These are phyloP conservation scores for Phyllosticta citribraziliensis DNA, from an alignment of 2,329 filamentous ascomycete species.

Conservation along the genomic window DNA sequence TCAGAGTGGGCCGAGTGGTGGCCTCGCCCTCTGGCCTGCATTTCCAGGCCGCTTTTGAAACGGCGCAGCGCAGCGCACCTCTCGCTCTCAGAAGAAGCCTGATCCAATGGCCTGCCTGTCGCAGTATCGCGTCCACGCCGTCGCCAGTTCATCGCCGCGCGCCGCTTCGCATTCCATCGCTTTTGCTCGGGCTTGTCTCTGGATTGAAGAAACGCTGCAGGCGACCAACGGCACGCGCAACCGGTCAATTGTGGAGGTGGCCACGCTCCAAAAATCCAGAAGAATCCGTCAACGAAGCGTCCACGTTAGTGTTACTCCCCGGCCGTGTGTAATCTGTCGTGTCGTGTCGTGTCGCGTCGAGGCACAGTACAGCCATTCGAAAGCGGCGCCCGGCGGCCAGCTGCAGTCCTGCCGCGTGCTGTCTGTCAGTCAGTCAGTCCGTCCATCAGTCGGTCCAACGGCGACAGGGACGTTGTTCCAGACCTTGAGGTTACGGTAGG, in stretches of 20 bases:
- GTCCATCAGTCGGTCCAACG: not conserved
- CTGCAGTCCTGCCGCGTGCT: not conserved
- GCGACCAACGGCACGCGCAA: not conserved
- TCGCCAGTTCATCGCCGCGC: not conserved
- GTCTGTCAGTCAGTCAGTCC: not conserved
- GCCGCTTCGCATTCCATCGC: not conserved
- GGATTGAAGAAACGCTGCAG: not conserved
- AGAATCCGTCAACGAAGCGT: not conserved
- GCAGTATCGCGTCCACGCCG: not conserved
- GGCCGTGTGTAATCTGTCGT: not conserved
- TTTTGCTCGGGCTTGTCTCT: not conserved
- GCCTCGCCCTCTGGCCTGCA: not conserved
- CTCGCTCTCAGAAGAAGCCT: not conserved
- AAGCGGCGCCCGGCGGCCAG: not conserved
- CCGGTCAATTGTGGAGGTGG: not conserved
- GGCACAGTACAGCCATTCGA: not conserved
- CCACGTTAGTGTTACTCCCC: not conserved
- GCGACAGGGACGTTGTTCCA: not conserved
- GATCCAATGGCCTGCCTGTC: not conserved
- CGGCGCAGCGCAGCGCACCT: not conserved
- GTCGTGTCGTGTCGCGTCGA: not conserved
- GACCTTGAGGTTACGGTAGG: not conserved
- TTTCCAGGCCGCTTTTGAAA: not conserved
- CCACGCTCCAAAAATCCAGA: not conserved
- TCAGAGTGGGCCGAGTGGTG: not conserved